These are phyloP conservation scores for Orobanche coerulescens DNA, from an alignment of 257 asterid genomes.

Conservation along the genomic window DNA sequence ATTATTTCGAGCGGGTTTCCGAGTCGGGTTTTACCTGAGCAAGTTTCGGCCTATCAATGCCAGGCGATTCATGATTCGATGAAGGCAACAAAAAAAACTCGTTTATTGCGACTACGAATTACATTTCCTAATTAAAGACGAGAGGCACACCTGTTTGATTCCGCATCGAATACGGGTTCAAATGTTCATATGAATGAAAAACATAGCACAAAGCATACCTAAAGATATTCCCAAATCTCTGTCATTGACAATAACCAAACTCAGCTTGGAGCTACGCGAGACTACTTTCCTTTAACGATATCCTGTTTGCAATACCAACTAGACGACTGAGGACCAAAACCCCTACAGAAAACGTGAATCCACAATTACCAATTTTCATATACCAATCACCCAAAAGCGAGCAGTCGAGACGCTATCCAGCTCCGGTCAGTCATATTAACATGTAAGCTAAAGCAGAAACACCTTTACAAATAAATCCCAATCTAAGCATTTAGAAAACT, in stretches of 20 bases:
- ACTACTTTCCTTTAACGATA: not conserved
- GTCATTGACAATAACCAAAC: not conserved
- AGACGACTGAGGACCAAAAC: not conserved
- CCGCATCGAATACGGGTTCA: not conserved
- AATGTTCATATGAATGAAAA: not conserved
- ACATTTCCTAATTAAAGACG: too few relatives aligned
- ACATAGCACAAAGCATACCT: not conserved
- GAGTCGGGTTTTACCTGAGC: too few relatives aligned
- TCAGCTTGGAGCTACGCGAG: not conserved
- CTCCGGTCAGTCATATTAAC: constrained; percentile 19
- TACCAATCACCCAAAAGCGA: not conserved
- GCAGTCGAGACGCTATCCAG: not conserved
- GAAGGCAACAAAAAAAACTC: too few relatives aligned
- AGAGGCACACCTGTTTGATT: too few relatives aligned
- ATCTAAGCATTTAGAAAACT: constrained; percentile 7
- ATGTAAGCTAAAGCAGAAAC: not conserved
- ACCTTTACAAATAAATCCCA: not conserved
- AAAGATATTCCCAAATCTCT: not conserved
- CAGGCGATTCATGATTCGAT: too few relatives aligned
- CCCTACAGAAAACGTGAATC: not conserved
- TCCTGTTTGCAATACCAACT: constrained; percentile 9
- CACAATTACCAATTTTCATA: not conserved
- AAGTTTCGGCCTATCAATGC: too few relatives aligned
- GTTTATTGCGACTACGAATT: too few relatives aligned
- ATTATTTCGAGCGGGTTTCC: too few relatives aligned